phyloP scores from a whole-genome alignment of 805 yeast genomes.

The Kuraishia cidri region DNA sequence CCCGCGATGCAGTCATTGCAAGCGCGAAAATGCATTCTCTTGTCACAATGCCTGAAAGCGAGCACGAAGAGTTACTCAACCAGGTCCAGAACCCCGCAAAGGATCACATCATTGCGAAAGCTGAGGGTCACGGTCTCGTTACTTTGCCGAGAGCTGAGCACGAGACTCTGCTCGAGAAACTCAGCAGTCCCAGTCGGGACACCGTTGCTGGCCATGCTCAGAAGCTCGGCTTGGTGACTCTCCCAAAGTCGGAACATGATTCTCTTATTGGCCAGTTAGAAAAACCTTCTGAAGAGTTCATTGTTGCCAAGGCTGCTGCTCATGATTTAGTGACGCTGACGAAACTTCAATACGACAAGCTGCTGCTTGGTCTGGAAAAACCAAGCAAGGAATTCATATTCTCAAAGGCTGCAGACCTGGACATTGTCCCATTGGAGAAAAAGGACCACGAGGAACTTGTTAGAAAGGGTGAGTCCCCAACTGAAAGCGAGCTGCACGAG shows the following conservation, averaged over 20 bases:
- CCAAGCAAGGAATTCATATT: no score
- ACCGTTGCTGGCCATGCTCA: neutral
- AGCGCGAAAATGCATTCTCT: conserved; percentile 22
- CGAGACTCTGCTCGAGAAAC: no score
- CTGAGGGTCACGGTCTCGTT: conserved; percentile 21
- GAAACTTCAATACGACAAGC: no score
- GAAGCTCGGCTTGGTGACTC: conserved; percentile 5
- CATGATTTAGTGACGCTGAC: no score
- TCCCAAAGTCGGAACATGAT: conserved; percentile 8
- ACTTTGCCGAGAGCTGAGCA: conserved; percentile 25
- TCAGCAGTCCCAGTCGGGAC: conserved; percentile 3
- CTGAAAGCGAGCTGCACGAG: neutral
- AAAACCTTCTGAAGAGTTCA: no score
- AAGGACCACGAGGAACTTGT: conserved; percentile 8
- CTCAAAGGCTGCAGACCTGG: no score
- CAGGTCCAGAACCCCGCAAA: conserved; percentile 6
- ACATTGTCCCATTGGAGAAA: conserved; percentile 6
- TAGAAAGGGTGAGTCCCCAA: neutral
- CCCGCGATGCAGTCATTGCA: conserved; percentile 9
- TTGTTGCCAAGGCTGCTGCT: no score
- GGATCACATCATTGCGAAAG: conserved; percentile 13
- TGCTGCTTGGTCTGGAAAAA: no score
- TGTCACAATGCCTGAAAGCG: conserved; percentile 23
- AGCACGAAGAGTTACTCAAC: conserved; percentile 14
- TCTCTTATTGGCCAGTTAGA: no score